Conservation (phyloP, 106 monocot genomes). For the Dendrobium chrysotoxum region DNA sequence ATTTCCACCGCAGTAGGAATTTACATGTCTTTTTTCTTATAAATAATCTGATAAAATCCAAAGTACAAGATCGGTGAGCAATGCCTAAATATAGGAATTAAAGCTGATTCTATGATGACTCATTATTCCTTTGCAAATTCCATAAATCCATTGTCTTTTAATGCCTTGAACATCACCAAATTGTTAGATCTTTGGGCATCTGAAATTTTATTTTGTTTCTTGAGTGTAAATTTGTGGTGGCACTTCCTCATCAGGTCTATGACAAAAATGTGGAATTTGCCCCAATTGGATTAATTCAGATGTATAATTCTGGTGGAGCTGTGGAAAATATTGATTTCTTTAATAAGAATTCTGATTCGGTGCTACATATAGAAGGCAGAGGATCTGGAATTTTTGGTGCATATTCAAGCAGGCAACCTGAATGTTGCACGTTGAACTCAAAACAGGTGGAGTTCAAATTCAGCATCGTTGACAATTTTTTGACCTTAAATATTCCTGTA, state of each 20-base stretch:
- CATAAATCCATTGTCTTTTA: too few relatives aligned
- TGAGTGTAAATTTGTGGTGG: background rate
- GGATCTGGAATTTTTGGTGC: constrained; percentile 42
- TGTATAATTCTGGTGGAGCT: constrained; percentile 50
- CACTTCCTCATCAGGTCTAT: constrained; percentile 8
- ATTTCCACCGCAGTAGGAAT: background rate
- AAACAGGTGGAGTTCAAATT: constrained; percentile 21
- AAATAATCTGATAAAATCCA: too few relatives aligned
- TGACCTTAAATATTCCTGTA: constrained; percentile 30
- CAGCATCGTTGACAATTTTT: constrained; percentile 12
- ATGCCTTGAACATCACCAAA: background rate
- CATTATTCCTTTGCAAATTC: background rate
- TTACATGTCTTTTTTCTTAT: too few relatives aligned
- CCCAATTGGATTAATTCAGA: constrained; percentile 35
- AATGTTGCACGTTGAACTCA: constrained; percentile 27
- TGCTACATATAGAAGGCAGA: constrained; percentile 24
- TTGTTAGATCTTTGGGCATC: background rate
- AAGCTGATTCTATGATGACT: too few relatives aligned
- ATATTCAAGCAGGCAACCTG: constrained; percentile 28
- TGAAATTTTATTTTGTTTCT: background rate
- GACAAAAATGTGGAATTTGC: constrained; percentile 28
- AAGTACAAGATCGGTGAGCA: too few relatives aligned
- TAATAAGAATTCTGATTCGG: background rate
- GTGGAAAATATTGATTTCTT: constrained; percentile 16
- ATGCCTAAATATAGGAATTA: too few relatives aligned